These are phyloP conservation scores for Aegilops bicornis DNA, from an alignment of 176 grass and related monocot species.

Conservation along the genomic window DNA sequence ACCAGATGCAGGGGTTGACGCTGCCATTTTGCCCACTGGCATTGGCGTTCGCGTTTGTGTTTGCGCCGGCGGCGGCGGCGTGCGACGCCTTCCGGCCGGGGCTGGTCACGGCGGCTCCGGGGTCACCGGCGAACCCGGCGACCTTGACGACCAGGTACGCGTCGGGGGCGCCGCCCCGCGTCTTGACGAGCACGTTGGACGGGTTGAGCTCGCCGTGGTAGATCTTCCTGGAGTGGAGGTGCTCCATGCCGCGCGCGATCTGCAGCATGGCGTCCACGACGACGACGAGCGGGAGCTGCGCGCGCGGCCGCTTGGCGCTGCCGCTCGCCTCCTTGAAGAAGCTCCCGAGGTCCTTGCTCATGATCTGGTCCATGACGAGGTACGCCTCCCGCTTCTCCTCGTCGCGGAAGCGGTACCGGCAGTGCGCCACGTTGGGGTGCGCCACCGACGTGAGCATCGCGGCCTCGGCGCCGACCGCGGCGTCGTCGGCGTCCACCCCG, in stretches of 20 bases:
- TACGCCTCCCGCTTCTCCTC: constrained; percentile 79
- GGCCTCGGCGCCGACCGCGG: constrained; percentile 20
- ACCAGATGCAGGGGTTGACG: constrained; percentile 65
- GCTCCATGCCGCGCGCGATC: constrained; percentile 90
- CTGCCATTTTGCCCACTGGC: background rate
- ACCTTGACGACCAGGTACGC: constrained; percentile 69
- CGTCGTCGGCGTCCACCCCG: constrained; percentile 46
- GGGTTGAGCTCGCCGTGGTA: constrained; percentile 87
- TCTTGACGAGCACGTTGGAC: constrained; percentile 64
- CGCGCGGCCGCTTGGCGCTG: constrained; percentile 40
- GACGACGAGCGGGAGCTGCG: constrained; percentile 55
- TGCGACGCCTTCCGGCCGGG: background rate
- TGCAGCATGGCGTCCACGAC: constrained; percentile 81
- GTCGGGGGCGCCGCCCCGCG: constrained; percentile 20
- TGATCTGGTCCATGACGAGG: constrained; percentile 71
- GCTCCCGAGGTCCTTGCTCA: constrained; percentile 65
- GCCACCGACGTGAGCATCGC: constrained; percentile 55
- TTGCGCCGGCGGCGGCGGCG: background rate
- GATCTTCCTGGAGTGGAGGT: constrained; percentile 73
- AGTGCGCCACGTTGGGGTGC: constrained; percentile 78
- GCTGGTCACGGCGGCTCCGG: background rate
- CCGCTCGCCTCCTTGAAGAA: constrained; percentile 61
- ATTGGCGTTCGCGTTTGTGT: background rate
- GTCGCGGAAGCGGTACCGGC: constrained; percentile 79
- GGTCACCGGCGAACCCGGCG: constrained; percentile 33